Evolutionary conservation across 345 rosid genomes (phyloP).

Genomic region (Syzygium aqueum): DNA sequence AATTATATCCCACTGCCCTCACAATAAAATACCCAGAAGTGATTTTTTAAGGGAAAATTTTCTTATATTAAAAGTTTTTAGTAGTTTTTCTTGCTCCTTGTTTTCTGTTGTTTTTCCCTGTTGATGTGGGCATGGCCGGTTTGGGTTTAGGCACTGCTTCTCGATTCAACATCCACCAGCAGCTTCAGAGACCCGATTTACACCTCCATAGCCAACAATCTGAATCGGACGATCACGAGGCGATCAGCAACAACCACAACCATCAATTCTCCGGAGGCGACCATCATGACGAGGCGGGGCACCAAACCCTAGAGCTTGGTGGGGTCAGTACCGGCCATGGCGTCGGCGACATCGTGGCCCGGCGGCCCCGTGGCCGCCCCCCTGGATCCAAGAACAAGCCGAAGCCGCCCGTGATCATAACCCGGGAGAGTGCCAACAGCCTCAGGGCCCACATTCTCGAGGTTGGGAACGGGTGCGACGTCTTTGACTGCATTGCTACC

Average conservation of each 20-base stretch:
- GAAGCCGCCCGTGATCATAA: constrained; percentile 84
- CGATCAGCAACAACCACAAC: neutral
- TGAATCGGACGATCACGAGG: constrained; percentile 24
- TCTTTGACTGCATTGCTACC: constrained; percentile 74
- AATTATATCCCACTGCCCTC: neutral
- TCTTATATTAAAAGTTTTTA: neutral
- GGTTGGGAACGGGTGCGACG: constrained; percentile 84
- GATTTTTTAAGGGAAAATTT: neutral
- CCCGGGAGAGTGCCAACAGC: constrained; percentile 92
- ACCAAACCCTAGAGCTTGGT: constrained; percentile 35
- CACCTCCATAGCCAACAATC: constrained; percentile 21
- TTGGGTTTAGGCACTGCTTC: constrained; percentile 57
- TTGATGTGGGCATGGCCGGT: constrained; percentile 47
- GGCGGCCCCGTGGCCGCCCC: constrained; percentile 91
- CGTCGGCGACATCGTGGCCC: constrained; percentile 24
- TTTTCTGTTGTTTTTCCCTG: constrained; percentile 5
- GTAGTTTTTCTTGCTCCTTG: constrained; percentile 13
- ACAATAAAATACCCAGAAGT: neutral
- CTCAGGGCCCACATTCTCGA: constrained; percentile 99
- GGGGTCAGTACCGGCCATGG: constrained; percentile 11
- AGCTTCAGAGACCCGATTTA: constrained; percentile 47
- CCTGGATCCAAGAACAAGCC: constrained; percentile 92
- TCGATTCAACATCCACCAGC: constrained; percentile 41
- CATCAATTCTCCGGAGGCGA: constrained; percentile 6
- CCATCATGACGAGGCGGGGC: constrained; percentile 29